Evolutionary conservation across 2,329 filamentous ascomycete species (phyloP), one percentile per base, ranked within the genome.

Genomic region (Epichloe typhina): DNA sequence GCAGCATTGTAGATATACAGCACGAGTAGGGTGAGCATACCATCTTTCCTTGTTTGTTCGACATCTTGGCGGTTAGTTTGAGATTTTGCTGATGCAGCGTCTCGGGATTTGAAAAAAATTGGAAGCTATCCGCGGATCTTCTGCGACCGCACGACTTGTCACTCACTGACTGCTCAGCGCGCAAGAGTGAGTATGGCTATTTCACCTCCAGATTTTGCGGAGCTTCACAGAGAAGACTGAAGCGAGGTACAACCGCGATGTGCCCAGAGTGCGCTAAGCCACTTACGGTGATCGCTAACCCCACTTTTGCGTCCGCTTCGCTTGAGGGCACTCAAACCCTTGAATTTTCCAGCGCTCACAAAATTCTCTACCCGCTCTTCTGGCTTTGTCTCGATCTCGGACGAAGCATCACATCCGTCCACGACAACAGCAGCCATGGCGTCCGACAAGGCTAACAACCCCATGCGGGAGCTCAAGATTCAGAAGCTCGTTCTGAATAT

Each of bases 401-500:
- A 66, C 66, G 62, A 64, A 60, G 58, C 59, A 64, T 65, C 60
- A 63, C 54, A 41, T 55, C 56, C 61, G 63, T 64, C 65, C 61
- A 65, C 59, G 58, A 64, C 55, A 58, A 61, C 64, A 59, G 64
- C 64, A 68, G 63, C 63, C 62, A 72, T 71, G 69, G 64, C 65
- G 74, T 78, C 85, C 73, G 87, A 91, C 72, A 96, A 97, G 83
- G 73, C 80, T 72, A 78, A 80, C 73, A 98, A 98, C 84, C 91
- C 93, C 79, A 98, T 98, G 93, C 88, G 90, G 80, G 91, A 98
- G 80, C 88, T 97, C 72, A 88, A 89, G 80, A 93, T 96, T 78
- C 88, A 95, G 80, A 96, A 96, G 82, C 88, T 96, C 74, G 90
- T 95, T 75, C 87, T 96, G 72, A 96, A 96, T 85, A 96, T 96